Evolutionary conservation across 192 early-diverging fungal genomes (phyloP).

Genomic region (Mortierella alpina): DNA sequence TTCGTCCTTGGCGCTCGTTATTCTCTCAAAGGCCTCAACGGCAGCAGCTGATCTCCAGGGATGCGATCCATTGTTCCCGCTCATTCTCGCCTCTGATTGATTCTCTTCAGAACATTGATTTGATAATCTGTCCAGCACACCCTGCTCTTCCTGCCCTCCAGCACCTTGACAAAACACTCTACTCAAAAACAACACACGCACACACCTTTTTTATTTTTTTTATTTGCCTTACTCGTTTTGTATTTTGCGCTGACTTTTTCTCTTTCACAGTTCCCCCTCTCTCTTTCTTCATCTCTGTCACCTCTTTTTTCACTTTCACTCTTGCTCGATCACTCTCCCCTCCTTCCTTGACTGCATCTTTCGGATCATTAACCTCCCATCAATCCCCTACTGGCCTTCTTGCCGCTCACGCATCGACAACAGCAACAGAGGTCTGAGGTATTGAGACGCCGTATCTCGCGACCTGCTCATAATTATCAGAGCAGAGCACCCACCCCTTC

Average conservation of each 20-base stretch:
- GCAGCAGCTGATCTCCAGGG: no score
- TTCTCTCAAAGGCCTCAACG: background rate
- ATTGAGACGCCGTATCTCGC: no score
- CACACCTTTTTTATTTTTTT: constrained; percentile 3
- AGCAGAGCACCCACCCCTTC: background rate
- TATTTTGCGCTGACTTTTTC: background rate
- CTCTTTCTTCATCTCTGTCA: background rate
- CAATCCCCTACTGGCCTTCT: background rate
- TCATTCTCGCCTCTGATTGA: no score
- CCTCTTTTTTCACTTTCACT: background rate
- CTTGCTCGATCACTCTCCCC: background rate
- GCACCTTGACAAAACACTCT: no score
- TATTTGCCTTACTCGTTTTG: background rate
- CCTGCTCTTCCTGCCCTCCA: background rate
- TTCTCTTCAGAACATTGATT: background rate
- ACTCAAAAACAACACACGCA: no score
- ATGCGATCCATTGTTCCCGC: no score
- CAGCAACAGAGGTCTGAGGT: no score
- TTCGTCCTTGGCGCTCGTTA: background rate
- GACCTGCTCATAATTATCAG: no score
- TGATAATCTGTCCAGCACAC: constrained; percentile 5
- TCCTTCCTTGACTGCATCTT: background rate
- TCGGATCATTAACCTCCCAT: background rate
- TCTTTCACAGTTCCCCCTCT: background rate
- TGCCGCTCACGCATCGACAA: background rate